phyloP scores from a whole-genome alignment of 2,329 filamentous ascomycete species.

The Colletotrichum lini region DNA sequence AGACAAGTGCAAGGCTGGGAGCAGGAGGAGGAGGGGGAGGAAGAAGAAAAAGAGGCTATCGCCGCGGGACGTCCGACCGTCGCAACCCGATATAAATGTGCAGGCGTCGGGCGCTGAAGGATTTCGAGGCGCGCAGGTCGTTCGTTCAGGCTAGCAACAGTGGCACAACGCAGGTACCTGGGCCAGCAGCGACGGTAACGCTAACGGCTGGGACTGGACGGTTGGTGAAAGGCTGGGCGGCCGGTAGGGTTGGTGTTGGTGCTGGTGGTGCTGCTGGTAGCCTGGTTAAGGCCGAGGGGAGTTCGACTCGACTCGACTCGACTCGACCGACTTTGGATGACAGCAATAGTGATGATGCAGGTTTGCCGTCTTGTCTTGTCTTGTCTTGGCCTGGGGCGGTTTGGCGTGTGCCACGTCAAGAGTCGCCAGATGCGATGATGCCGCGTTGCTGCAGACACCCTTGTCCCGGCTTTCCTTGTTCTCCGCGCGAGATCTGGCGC shows the following conservation, averaged over 20 bases:
- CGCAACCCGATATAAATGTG: conserved; percentile 1
- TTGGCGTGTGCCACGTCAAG: conserved; percentile 19
- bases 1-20: conserved; percentile 2
- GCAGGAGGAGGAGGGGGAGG: background rate
- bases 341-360: too few relatives aligned
- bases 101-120: background rate
- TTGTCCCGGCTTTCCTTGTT: background rate
- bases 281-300: background rate
- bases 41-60: background rate
- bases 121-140: background rate
- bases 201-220: background rate
- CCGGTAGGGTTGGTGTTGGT: background rate
- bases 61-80: background rate
- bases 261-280: background rate
- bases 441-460: background rate
- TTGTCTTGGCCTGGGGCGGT: background rate
- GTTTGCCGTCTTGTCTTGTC: too few relatives aligned
- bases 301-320: background rate
- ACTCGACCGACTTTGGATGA: too few relatives aligned
- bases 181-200: background rate
- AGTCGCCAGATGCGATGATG: background rate
- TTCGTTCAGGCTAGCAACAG: background rate
- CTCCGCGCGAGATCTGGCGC: background rate
- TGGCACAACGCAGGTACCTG: background rate
- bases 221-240: background rate